These are phyloP conservation scores for Coix lacrymajobi DNA, from an alignment of 176 grass and related monocot genomes.

Conservation along the genomic window DNA sequence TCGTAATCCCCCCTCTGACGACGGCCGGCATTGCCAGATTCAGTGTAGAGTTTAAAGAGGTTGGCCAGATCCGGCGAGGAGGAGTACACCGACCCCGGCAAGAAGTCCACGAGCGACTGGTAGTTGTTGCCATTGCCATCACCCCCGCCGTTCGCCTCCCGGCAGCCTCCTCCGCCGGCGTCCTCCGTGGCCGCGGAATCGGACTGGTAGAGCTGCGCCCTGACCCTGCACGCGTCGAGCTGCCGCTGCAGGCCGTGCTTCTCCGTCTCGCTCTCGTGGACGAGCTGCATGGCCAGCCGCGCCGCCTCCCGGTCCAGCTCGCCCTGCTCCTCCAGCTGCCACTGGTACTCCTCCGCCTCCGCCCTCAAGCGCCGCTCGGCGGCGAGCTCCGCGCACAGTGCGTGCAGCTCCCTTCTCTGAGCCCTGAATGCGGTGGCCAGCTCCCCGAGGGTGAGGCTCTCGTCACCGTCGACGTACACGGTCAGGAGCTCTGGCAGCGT, in stretches of 20 bases:
- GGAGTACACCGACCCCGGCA: constrained; percentile 32
- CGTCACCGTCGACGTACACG: not conserved
- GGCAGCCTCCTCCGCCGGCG: not conserved
- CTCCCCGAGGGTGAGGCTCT: not conserved
- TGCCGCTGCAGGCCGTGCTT: constrained; percentile 35
- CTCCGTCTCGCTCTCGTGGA: constrained; percentile 40
- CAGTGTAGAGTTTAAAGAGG: constrained; percentile 38
- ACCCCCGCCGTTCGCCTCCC: not conserved
- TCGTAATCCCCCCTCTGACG: not conserved
- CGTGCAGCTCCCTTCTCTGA: constrained; percentile 18
- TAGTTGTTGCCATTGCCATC: constrained; percentile 24
- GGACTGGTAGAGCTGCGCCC: constrained; percentile 9
- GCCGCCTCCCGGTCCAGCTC: constrained; percentile 40
- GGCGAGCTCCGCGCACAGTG: constrained; percentile 15
- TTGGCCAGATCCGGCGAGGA: constrained; percentile 44
- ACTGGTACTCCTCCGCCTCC: constrained; percentile 19
- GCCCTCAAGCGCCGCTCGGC: not conserved
- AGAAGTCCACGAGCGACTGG: constrained; percentile 44
- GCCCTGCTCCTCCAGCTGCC: constrained; percentile 46
- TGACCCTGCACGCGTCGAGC: constrained; percentile 35
- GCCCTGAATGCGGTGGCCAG: not conserved
- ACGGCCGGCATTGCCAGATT: not conserved
- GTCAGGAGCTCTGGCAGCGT: not conserved
- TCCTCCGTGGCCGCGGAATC: not conserved
- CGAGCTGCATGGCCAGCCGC: constrained; percentile 46